Percentiles rank a stretch among this genome's conserved stretches.
Conservation (phyloP, 768 basidiomycete genomes). For the Suillus subaureus region DNA sequence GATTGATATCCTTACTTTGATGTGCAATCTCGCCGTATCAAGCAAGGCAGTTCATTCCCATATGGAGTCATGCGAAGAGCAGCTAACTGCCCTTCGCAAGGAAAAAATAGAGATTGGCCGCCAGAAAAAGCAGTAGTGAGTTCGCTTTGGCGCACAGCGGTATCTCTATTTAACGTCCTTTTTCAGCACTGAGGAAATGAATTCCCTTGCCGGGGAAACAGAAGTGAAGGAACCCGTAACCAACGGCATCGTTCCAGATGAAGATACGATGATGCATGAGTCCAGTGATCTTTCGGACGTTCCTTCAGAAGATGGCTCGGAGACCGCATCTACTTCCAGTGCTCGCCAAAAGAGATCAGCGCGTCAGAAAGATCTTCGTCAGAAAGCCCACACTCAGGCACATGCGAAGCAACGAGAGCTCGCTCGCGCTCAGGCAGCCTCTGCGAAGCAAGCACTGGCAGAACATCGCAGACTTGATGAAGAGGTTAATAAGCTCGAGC, state of each 20-base stretch:
- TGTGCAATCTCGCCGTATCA: slow-evolving; percentile 88
- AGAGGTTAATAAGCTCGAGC: slow-evolving; percentile 82
- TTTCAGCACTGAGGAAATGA: slow-evolving; percentile 74
- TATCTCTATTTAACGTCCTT: slow-evolving; percentile 16
- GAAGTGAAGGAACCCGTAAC: slow-evolving; percentile 49
- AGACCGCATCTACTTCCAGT: slow-evolving; percentile 51
- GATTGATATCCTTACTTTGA: slow-evolving; percentile 82
- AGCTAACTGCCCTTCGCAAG: slow-evolving; percentile 89
- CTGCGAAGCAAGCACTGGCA: slow-evolving; percentile 77
- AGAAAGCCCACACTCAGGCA: slow-evolving; percentile 53
- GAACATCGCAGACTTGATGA: slow-evolving; percentile 87
- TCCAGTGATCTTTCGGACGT: slow-evolving; percentile 75
- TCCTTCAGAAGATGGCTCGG: slow-evolving; percentile 61
- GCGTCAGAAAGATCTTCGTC: slow-evolving; percentile 54
- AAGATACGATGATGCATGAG: slow-evolving; percentile 65
- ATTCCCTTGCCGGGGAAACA: slow-evolving; percentile 55
- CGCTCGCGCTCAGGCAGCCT: slow-evolving; percentile 75
- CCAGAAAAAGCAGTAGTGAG: slow-evolving; percentile 85
- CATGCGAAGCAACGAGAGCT: slow-evolving; percentile 83
- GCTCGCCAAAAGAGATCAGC: slow-evolving; percentile 44
- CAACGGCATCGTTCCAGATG: slow-evolving; percentile 40
- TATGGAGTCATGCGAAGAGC: slow-evolving; percentile 89
- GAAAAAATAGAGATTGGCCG: slow-evolving; percentile 96
- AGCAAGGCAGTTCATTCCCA: slow-evolving; percentile 86
- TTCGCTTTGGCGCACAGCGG: slow-evolving; percentile 20